Conservation (phyloP, 2,329 filamentous ascomycete species). For the Metarhizium anisopliae region DNA sequence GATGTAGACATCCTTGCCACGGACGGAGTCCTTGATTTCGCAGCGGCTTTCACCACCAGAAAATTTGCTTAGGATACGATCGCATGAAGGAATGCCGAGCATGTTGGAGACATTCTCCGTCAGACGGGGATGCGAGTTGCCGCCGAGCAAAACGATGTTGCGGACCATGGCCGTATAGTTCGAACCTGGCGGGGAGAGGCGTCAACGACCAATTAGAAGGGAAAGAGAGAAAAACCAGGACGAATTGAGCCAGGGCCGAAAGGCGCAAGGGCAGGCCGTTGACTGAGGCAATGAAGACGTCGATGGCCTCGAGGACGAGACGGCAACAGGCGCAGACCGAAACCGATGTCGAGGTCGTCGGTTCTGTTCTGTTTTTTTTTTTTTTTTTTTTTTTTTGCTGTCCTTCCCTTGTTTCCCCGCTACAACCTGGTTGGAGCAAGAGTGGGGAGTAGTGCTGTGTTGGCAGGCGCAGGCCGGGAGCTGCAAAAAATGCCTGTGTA, state of each 20-base stretch:
- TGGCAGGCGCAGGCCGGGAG: neutral
- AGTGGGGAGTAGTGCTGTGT: slow-evolving; percentile 3
- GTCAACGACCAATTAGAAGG: neutral
- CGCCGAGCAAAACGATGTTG: slow-evolving; percentile 89
- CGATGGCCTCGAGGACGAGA: slow-evolving; percentile 3
- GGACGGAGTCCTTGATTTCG: slow-evolving; percentile 92
- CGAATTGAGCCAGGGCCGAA: neutral
- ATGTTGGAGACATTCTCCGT: slow-evolving; percentile 81
- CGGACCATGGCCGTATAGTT: slow-evolving; percentile 62
- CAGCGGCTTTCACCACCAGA: slow-evolving; percentile 90
- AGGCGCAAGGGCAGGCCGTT: neutral
- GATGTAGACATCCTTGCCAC: slow-evolving; percentile 98
- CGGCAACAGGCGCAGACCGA: slow-evolving; percentile 2
- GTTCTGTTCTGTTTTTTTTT: slow-evolving; percentile 6
- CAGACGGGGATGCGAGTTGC: slow-evolving; percentile 84
- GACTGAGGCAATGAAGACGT: neutral
- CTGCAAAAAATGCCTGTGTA: neutral
- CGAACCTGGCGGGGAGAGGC: neutral
- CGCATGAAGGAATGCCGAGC: slow-evolving; percentile 76
- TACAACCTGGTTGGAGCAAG: neutral
- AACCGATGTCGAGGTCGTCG: neutral
- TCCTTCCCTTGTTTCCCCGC: slow-evolving; percentile 2
- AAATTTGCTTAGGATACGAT: slow-evolving; percentile 84
- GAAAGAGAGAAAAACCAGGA: neutral
- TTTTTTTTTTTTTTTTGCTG: slow-evolving; percentile 6